phyloP scores from a whole-genome alignment of 192 early-diverging fungal genomes.

The Coemansia guatemalensis region DNA sequence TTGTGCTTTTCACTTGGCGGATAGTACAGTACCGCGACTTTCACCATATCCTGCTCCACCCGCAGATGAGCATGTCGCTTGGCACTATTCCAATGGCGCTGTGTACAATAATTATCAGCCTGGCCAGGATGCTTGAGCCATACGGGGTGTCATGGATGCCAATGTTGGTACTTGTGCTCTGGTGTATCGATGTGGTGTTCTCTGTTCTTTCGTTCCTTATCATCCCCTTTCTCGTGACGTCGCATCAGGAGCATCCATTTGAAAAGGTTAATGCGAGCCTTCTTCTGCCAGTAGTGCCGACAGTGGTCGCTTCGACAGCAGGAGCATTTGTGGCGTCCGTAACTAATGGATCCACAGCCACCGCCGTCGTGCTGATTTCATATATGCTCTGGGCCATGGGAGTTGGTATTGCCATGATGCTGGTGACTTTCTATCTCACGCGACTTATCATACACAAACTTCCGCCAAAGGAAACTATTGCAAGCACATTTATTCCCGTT shows the following conservation, averaged over 20 bases:
- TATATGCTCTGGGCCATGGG: constrained; percentile 56
- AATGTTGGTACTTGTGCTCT: constrained; percentile 44
- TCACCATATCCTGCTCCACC: constrained; percentile 48
- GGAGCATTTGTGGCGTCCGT: constrained; percentile 42
- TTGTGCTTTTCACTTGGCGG: constrained; percentile 30
- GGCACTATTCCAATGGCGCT: constrained; percentile 58
- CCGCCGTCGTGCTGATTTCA: constrained; percentile 36
- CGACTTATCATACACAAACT: constrained; percentile 52
- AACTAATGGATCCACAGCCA: constrained; percentile 11
- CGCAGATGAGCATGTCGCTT: constrained; percentile 52
- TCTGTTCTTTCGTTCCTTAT: constrained; percentile 34
- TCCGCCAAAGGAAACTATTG: constrained; percentile 56
- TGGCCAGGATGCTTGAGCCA: constrained; percentile 22
- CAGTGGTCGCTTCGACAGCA: constrained; percentile 48
- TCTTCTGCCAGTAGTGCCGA: constrained; percentile 55
- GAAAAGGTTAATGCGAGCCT: constrained; percentile 50
- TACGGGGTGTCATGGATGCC: constrained; percentile 37
- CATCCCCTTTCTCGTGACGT: constrained; percentile 45
- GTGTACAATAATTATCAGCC: constrained; percentile 40
- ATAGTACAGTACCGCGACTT: constrained; percentile 47
- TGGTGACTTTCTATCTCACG: constrained; percentile 52
- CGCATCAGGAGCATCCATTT: constrained; percentile 48
- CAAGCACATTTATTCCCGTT: constrained; percentile 52
- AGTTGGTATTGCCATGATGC: constrained; percentile 40
- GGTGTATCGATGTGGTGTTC: constrained; percentile 44